Evolutionary conservation across 192 early-diverging fungal species (phyloP).

Genomic region (Coemansia sp.): DNA sequence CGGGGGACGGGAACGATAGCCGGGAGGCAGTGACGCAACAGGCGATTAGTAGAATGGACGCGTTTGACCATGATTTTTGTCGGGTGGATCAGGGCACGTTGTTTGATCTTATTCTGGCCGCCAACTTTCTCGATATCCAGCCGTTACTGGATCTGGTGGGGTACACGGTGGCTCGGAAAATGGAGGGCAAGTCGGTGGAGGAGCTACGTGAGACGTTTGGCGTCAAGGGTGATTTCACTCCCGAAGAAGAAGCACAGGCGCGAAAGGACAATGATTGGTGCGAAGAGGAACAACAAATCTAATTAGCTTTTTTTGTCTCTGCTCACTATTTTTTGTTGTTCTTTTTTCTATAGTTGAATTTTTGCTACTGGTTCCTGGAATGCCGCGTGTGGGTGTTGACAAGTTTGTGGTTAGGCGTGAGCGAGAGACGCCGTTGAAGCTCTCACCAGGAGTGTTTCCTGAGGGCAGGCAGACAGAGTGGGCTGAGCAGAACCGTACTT

Average conservation of each 20-base stretch:
- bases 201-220: constrained; percentile 73
- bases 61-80: constrained; percentile 87
- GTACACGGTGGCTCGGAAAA: constrained; percentile 87
- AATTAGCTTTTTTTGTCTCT: constrained; percentile 5
- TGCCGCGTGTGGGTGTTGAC: constrained; percentile 10
- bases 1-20: constrained; percentile 39
- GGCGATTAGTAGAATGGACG: constrained; percentile 71
- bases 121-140: constrained; percentile 80
- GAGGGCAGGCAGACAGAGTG: constrained; percentile 21
- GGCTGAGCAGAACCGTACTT: constrained; percentile 30
- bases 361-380: constrained; percentile 3
- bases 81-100: constrained; percentile 90
- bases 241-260: constrained; percentile 63
- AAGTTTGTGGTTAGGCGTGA: constrained; percentile 29
- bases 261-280: constrained; percentile 61
- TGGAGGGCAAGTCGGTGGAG: constrained; percentile 79
- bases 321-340: not conserved
- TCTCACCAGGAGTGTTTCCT: constrained; percentile 20
- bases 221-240: constrained; percentile 66
- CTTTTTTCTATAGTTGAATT: not conserved
- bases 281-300: constrained; percentile 20
- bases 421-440: constrained; percentile 8
- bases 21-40: constrained; percentile 52
- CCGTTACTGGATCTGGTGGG: constrained; percentile 63
- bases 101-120: constrained; percentile 86